Base-by-base conservation (phyloP, 208 protist species). In the Phytomonas sp. region DNA sequence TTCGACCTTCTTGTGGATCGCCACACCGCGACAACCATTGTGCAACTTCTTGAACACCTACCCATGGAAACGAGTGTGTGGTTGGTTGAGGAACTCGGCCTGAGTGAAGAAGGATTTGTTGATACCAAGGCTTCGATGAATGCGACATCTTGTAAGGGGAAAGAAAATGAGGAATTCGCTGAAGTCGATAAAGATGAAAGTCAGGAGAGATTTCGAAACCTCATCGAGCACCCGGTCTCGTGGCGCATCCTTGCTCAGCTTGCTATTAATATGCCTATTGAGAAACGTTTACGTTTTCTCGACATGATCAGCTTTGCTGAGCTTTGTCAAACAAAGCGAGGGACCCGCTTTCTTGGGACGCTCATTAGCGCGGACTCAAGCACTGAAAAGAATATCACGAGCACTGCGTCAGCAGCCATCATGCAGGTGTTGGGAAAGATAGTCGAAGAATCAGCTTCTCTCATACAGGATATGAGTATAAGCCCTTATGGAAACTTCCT, bases 401-500 rank as follows among this genome's bases (percentile, higher is more conserved):
- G 31, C n/a, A 3, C 60, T 29, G n/a, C 30, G 11, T 30, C 42
- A 11, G 26, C 52, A 70, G 61, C 33, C 36, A 60, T 62, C 40
- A 34, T 77, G 32, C 68, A 64, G 52, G 67, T 79, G 34, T 70
- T 88, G 37, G 71, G 82, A 40, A 77, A 82, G 49, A 32, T 82
- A 29, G 67, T 92, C 42, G 67, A 87, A 65, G 64, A 64, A 10
- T 76, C 84, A 30, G 83, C 78, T 49, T 31, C 31, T 29, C 71
- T 82, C 42, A 72, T 95, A 42, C 67, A 66, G 32, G 84, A 87
- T 6, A 86, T 94, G 82, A 80, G 76, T 45, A 82, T 77, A 26
- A 83, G 88, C 75, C 73, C 74, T 66, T 78, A 83, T 59, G 86
- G 81, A 12, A 95, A 95, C 73, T 95, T 95, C 73, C 85, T 94